These are phyloP conservation scores for Candida piceae DNA, from an alignment of 805 yeast genomes.

Conservation along the genomic window DNA sequence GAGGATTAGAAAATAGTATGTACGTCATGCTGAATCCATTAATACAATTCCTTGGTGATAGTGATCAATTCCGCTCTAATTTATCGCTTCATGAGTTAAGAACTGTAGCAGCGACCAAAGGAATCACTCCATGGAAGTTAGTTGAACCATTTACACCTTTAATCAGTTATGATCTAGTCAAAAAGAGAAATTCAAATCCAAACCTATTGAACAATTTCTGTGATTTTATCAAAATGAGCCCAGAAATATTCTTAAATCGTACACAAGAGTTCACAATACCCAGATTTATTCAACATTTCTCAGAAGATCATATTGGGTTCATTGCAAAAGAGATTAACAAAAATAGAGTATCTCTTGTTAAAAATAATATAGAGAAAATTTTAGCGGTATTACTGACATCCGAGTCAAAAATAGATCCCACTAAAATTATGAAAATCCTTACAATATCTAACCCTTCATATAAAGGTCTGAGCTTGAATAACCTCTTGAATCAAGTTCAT, in stretches of 20 bases:
- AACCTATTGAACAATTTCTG: slow-evolving; percentile 55
- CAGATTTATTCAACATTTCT: slow-evolving; percentile 59
- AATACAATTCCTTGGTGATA: slow-evolving; percentile 60
- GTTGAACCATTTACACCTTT: slow-evolving; percentile 76
- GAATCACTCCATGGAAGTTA: slow-evolving; percentile 70
- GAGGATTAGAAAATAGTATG: slow-evolving; percentile 57
- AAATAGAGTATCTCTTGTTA: slow-evolving; percentile 42
- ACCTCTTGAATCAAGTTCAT: slow-evolving; percentile 27
- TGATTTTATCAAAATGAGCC: slow-evolving; percentile 58
- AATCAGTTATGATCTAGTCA: slow-evolving; percentile 59
- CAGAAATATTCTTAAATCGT: slow-evolving; percentile 56
- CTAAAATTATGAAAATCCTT: slow-evolving; percentile 47
- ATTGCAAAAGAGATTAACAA: slow-evolving; percentile 51
- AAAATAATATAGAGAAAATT: slow-evolving; percentile 45
- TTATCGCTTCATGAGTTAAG: slow-evolving; percentile 63
- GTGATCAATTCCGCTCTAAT: slow-evolving; percentile 60
- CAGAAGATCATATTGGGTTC: slow-evolving; percentile 55
- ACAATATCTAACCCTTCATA: slow-evolving; percentile 46
- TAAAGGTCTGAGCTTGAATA: slow-evolving; percentile 29
- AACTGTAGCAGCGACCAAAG: slow-evolving; percentile 49
- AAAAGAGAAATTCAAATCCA: slow-evolving; percentile 44
- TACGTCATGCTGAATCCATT: slow-evolving; percentile 62
- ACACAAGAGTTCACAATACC: slow-evolving; percentile 77
- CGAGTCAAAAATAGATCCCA: slow-evolving; percentile 42
- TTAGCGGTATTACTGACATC: slow-evolving; percentile 55